phyloP scores from a whole-genome alignment of 1,139 yeast genomes.

The Spathaspora sp. region DNA sequence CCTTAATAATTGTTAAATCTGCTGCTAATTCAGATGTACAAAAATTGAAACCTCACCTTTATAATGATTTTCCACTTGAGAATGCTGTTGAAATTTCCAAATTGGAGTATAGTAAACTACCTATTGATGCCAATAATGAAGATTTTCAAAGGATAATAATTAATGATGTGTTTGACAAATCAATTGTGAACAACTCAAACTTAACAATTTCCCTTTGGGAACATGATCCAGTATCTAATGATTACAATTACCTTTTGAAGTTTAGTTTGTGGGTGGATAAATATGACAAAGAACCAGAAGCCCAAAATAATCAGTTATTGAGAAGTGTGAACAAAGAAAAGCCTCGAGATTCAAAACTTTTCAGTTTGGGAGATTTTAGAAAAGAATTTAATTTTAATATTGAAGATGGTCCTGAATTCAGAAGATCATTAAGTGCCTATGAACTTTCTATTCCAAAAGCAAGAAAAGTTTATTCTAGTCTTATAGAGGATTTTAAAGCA shows the following conservation, averaged over 20 bases:
- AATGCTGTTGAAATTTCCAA: slow-evolving; percentile 22
- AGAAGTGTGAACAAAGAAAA: slow-evolving; percentile 1
- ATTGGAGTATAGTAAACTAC: slow-evolving; percentile 26
- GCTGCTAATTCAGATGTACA: slow-evolving; percentile 6
- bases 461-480: slow-evolving; percentile 36
- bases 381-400: slow-evolving; percentile 35
- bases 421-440: slow-evolving; percentile 53
- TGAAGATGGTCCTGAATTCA: slow-evolving; percentile 77
- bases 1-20: slow-evolving; percentile 30
- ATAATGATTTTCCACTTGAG: slow-evolving; percentile 1
- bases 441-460: slow-evolving; percentile 54
- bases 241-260: slow-evolving; percentile 24
- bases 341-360: slow-evolving; percentile 8
- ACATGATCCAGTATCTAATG: slow-evolving; percentile 16
- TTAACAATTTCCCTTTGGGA: slow-evolving; percentile 34
- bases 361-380: slow-evolving; percentile 21
- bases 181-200: slow-evolving; percentile 18
- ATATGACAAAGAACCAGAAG: slow-evolving; percentile 1
- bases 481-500: slow-evolving; percentile 35
- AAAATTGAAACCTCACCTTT: slow-evolving; percentile 10
- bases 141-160: slow-evolving; percentile 28
- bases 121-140: slow-evolving; percentile 21
- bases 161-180: slow-evolving; percentile 28
- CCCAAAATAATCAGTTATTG: neutral
- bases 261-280: slow-evolving; percentile 33